Evolutionary conservation across 2,329 filamentous ascomycete species (phyloP), one percentile per base, ranked within the genome.

Genomic region (Verticillium zaregamsianum): DNA sequence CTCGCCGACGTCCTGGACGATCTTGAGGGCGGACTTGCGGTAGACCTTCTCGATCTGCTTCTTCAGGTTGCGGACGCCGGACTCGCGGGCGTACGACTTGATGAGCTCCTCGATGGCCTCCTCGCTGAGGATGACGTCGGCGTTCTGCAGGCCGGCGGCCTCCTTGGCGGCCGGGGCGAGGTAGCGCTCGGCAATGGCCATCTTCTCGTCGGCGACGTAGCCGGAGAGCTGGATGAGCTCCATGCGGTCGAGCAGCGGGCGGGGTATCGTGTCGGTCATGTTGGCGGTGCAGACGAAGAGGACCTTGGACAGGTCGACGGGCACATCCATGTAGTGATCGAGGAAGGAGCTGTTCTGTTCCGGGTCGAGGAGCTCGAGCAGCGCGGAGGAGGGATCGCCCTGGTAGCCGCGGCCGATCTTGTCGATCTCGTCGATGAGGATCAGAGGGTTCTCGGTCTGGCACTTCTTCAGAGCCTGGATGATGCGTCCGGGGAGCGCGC

Each of bases 41-140:
- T 97, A 99, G 3, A 99, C 92, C 80, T 99, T 99, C 76, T 99
- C 95, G 65, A 99, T 99, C 75, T 98, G 94, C 81, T 99, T 98
- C 85, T 99, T 99, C 64, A 99, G 80, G 72, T 99, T 99, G 67
- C 95, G 90, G 9, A 99, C 96, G 69, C 95, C 95, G 54, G 93
- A 97, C 77, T 99, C 95, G 54, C 95, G 91, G 78, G 93, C 97
- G 80, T 99, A 99, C 28, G 92, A 96, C 79, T 98, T 98, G 80
- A 99, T 99, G 55, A 99, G 84, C 76, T 99, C 95, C 71, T 95
- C 90, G 55, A 99, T 96, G 14, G 94, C 96, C 62, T 91, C 90
- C 68, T 93, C 88, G 64, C 88, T 89, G 54, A 99, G 82, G n/a
- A 81, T 81, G n/a, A 99, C 93, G 71, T 97, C 90, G 23, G 93